Base-by-base conservation (phyloP, 106 monocot genomes). In the Apostasia shenzhenica region DNA sequence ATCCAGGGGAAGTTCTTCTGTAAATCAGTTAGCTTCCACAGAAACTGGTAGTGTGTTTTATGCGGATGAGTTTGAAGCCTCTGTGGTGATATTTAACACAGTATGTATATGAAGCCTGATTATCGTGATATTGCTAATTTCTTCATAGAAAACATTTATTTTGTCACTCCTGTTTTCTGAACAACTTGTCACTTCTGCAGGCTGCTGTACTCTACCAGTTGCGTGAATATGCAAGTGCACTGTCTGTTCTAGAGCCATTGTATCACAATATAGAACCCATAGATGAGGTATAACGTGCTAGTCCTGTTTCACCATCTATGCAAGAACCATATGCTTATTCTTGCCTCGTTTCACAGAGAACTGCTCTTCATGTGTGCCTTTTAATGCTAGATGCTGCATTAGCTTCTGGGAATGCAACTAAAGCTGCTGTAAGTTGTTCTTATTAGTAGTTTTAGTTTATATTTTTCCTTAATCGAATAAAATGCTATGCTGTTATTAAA, bases 291-390 rank as follows among this genome's bases (percentile, higher is more conserved):
- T 48, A 39, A 67, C 41, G 12, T 46, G 5, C 13, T 75, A 63
- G 38, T 49, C 14, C 1, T 47, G 46, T n/a, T 59, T 41, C 57
- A 45, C 47, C 66, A 9, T 48, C 43, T 64, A 73, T 52, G 55
- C 41, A 37, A 53, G 8, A 46, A 5, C 11, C 14, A 12, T 68
- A 45, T 46, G 12, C 54, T 63, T 8, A 43, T 74, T 41, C 38
- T 49, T 40, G 65, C 69, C 78, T 52, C 45, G n/a, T 58, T 71
- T 55, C 82, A 57, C 88, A 95, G 95, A 72, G 77, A 74, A 86
- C 77, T 48, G 88, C 91, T 58, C 84, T 91, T 77, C 83, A 82
- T 77, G 83, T 91, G 46, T 95, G 91, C 73, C 85, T 95, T 76
- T 86, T 91, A 41, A 76, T 95, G 45, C 72, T 91, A 77, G 95